phyloP scores from a whole-genome alignment of 345 rosid species.

The Excoecaria agallocha region DNA sequence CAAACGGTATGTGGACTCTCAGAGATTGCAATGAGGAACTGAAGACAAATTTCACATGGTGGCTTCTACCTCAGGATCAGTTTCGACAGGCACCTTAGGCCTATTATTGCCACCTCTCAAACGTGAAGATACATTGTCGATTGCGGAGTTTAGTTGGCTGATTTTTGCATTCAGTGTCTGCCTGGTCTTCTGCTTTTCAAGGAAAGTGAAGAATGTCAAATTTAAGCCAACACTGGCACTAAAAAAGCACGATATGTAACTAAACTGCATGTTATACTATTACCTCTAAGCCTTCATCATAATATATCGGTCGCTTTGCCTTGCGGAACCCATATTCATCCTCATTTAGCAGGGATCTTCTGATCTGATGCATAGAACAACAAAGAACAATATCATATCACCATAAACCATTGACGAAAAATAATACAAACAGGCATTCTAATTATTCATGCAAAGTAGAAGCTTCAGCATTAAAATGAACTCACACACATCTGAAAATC shows the following conservation, averaged over 20 bases:
- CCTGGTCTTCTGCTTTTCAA: constrained; percentile 64
- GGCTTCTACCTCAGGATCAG: constrained; percentile 73
- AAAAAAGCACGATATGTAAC: not conserved
- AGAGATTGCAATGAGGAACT: not conserved
- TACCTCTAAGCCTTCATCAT: constrained; percentile 90
- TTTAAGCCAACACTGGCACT: not conserved
- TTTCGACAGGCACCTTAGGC: constrained; percentile 38
- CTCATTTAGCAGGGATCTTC: constrained; percentile 71
- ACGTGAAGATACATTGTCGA: constrained; percentile 85
- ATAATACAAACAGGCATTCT: not conserved
- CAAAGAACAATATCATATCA: not conserved
- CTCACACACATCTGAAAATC: not conserved
- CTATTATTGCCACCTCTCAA: constrained; percentile 67
- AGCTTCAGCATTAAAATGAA: not conserved
- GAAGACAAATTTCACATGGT: constrained; percentile 32
- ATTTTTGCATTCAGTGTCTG: constrained; percentile 79
- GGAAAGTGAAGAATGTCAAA: not conserved
- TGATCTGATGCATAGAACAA: constrained; percentile 40
- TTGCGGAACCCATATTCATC: constrained; percentile 73
- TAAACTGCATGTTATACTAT: not conserved
- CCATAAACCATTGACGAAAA: not conserved
- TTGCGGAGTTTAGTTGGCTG: constrained; percentile 83
- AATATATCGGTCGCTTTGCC: constrained; percentile 69
- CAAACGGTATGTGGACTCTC: not conserved
- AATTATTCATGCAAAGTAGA: not conserved